phyloP scores from a whole-genome alignment of 768 basidiomycete genomes.

The Podaxis sp. region DNA sequence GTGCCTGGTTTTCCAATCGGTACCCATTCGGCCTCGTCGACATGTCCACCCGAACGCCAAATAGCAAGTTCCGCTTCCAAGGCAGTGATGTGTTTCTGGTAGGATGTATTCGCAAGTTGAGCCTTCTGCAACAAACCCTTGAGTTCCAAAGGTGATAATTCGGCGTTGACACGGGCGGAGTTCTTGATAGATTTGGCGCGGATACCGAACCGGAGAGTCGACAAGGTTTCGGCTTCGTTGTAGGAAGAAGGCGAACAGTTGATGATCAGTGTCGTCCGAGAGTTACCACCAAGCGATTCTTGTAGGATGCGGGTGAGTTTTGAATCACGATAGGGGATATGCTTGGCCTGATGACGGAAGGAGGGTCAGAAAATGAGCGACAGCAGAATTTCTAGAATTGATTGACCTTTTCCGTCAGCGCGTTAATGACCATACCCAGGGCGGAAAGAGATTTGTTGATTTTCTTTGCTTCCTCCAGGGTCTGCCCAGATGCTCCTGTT shows the following conservation, averaged over 20 bases:
- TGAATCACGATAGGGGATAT: slow-evolving; percentile 98
- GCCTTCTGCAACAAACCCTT: slow-evolving; percentile 91
- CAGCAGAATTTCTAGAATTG: background rate
- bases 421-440: slow-evolving; percentile 99
- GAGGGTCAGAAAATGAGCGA: background rate
- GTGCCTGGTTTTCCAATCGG: slow-evolving; percentile 60
- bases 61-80: slow-evolving; percentile 88
- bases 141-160: slow-evolving; percentile 94
- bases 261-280: slow-evolving; percentile 95
- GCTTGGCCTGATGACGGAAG: slow-evolving; percentile 66
- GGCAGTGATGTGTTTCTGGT: slow-evolving; percentile 83
- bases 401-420: slow-evolving; percentile 90
- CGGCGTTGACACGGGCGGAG: slow-evolving; percentile 96
- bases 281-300: slow-evolving; percentile 97
- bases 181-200: slow-evolving; percentile 99
- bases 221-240: slow-evolving; percentile 95
- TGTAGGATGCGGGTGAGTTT: slow-evolving; percentile 98
- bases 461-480: slow-evolving; percentile 99
- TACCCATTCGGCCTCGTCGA: slow-evolving; percentile 85
- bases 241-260: slow-evolving; percentile 98
- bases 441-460: slow-evolving; percentile 99
- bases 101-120: slow-evolving; percentile 78
- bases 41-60: slow-evolving; percentile 86
- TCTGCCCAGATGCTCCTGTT: slow-evolving; percentile 98
- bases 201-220: slow-evolving; percentile 98